Evolutionary conservation across 2,329 filamentous ascomycete genomes (phyloP), one percentile per base, ranked within the genome.

Genomic region (Magnaporthiopsis poae): DNA sequence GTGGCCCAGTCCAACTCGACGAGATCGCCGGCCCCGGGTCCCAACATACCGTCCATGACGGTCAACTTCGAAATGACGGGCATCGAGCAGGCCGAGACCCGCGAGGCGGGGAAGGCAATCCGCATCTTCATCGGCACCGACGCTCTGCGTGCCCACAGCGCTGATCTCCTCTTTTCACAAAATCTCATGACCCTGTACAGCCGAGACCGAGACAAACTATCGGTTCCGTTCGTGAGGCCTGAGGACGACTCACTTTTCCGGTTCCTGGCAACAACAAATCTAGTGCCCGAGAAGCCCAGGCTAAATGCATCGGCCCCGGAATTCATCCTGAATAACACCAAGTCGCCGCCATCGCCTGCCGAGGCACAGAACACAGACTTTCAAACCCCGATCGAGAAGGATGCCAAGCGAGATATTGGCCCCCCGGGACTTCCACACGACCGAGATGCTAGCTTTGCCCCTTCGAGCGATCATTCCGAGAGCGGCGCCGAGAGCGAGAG

Each of bases 91-190:
- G 77, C 81, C 3, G 81, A 83, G 15, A 78, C 76, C 61, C 71
- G 78, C 3, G 79, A 82, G 36, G 78, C 79, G 15, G 84, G 84
- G 59, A 90, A 87, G 73, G 79, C 82, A 12, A 91, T 98, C 67
- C 90, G 92, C 70, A 89, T 97, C 65, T 92, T 96, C 74, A 82
- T 99, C 67, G 94, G 95, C 59, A 96, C 92, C 73, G 94, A 98
- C 76, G 86, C 91, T 18, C 81, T 99, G 67, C 86, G 93, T 69
- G 84, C 89, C 12, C 91, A 96, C 74, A 96, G 90, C 70, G 94
- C 92, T 31, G 95, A 98, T 75, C 84, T 99, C 13, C 79, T 98
- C 29, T 91, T 99, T 72, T 98, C 95, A 0, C 91, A 93, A 70
- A 96, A 96, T 73, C 89, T 90, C 69, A 86, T 99, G 81, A 90